These are phyloP conservation scores for Emmonsia crescens DNA, from an alignment of 2,329 filamentous ascomycete species.

Conservation along the genomic window DNA sequence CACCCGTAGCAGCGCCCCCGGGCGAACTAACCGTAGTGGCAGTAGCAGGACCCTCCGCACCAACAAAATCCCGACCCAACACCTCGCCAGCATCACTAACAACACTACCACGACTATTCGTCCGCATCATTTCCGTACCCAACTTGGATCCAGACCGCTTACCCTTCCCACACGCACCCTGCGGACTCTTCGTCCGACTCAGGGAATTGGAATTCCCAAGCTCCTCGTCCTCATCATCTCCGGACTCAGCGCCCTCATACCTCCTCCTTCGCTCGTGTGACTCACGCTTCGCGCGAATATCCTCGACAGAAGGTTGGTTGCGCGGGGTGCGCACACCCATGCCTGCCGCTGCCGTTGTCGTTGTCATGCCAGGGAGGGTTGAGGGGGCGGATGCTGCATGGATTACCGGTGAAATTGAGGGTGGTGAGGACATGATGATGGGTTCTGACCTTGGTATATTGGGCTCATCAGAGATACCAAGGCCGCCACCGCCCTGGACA, in stretches of 20 bases:
- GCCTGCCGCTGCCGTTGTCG: not conserved
- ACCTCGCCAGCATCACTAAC: conserved; percentile 35
- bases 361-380: conserved; percentile 43
- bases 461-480: conserved; percentile 62
- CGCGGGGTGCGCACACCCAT: conserved; percentile 39
- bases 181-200: conserved; percentile 40
- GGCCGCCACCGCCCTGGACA: conserved; percentile 40
- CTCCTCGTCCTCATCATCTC: conserved; percentile 92
- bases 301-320: conserved; percentile 60
- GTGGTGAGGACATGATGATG: conserved; percentile 4
- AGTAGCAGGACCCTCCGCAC: conserved; percentile 12
- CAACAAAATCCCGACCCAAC: conserved; percentile 9
- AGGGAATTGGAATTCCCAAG: conserved; percentile 46
- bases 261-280: conserved; percentile 58
- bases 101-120: conserved; percentile 83
- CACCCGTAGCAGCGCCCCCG: conserved; percentile 4
- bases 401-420: conserved; percentile 31
- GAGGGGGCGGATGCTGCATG: conserved; percentile 56
- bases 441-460: conserved; percentile 3
- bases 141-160: conserved; percentile 71
- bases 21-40: conserved; percentile 6
- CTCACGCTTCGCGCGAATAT: conserved; percentile 62
- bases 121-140: conserved; percentile 95
- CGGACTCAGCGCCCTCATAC: conserved; percentile 65
- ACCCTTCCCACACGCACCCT: conserved; percentile 31